Conservation (phyloP, 2,329 filamentous ascomycete genomes). For the Aspergillus sp. region DNA sequence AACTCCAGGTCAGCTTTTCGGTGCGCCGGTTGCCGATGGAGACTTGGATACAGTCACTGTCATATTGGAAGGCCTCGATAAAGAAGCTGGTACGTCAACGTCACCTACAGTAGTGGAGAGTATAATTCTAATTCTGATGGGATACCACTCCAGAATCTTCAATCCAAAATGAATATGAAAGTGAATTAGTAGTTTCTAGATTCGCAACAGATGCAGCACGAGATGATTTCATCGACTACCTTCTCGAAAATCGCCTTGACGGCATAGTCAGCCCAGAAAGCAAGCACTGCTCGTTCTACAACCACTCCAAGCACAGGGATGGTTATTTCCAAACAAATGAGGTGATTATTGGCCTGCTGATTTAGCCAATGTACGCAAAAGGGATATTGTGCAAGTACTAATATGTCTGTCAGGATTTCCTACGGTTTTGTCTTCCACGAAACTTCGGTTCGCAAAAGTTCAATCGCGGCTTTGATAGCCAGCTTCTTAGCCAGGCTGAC, state of each 20-base stretch:
- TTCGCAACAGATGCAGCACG: not conserved
- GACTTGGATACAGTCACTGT: conserved; percentile 33
- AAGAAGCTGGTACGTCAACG: conserved; percentile 57
- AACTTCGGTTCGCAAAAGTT: conserved; percentile 19
- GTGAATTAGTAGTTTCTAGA: not conserved
- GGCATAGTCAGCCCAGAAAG: not conserved
- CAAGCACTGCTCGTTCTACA: conserved; percentile 12
- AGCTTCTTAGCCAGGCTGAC: conserved; percentile 39
- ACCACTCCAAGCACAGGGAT: not conserved
- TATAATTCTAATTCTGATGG: not conserved
- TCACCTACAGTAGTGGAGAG: not conserved
- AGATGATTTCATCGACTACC: conserved; percentile 6
- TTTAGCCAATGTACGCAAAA: not conserved
- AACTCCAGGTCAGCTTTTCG: conserved; percentile 53
- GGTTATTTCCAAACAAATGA: not conserved
- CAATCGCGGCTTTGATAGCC: conserved; percentile 10
- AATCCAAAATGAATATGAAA: conserved; percentile 10
- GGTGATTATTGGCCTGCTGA: conserved; percentile 1
- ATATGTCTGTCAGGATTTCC: conserved; percentile 4
- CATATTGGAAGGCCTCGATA: conserved; percentile 57
- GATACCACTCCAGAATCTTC: conserved; percentile 7
- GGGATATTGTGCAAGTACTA: not conserved
- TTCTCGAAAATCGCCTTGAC: not conserved
- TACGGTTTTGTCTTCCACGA: conserved; percentile 22
- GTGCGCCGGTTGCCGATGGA: conserved; percentile 22